Evolutionary conservation across 139 green algal species (phyloP), one percentile per base, ranked within the genome.

Genomic region (Chlorella sp.): DNA sequence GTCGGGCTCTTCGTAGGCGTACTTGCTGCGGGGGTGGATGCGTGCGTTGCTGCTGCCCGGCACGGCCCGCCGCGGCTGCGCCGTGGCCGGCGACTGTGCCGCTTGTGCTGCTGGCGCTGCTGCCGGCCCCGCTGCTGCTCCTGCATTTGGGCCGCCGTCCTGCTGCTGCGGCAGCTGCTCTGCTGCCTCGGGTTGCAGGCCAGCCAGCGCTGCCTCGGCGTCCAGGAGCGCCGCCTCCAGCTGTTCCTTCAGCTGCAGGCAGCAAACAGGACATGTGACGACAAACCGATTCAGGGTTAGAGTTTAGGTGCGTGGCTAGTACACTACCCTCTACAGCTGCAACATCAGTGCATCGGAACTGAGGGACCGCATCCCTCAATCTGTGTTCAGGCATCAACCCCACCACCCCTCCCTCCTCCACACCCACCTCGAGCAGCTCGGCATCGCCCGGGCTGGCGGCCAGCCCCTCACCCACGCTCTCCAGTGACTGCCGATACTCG

Each of bases 11-110:
- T 90, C 55, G 0, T 81, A 79, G 63, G 88, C 92, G 57, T 98
- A 96, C 16, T 78, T 81, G 89, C 93, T 96, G 51, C 81, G 73
- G 0, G 94, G 93, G 83, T 97, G 93, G 57, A 96, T 95, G 60
- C 79, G 68, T 3, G 87, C 64, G 62, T 91, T 92, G 73, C n/a
- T 63, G 71, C 69, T 62, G 67, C 32, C 74, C 2, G 70, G 56
- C 44, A 23, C 44, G 4, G 63, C 60, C 36, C n/a, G 26, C 15
- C 51, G 74, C 20, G 38, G 73, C 20, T 47, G 57, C 34, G 26
- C 28, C 18, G 69, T 51, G 1, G 60, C 16, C 1, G 55, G 73
- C 28, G 17, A 55, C 51, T 36, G 63, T 38, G 55, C 30, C 32
- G 67, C 23, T 21, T 36, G 63, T 38, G 55, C 30, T 41, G 67